phyloP scores from a whole-genome alignment of 208 protist genomes.

The Acanthamoeba healyi region DNA sequence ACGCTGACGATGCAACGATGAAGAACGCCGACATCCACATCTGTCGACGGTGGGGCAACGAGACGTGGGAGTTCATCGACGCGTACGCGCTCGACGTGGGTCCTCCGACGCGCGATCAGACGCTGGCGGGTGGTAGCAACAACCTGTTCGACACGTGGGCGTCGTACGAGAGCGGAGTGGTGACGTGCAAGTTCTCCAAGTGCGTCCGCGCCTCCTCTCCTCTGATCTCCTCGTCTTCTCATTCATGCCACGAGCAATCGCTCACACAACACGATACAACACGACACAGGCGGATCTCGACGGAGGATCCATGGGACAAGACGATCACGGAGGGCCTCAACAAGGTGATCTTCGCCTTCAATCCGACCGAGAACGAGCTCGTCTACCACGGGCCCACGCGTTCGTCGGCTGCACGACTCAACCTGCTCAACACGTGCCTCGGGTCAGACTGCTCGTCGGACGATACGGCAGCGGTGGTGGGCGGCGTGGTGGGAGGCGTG shows the following conservation, averaged over 20 bases:
- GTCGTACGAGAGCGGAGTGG: not conserved
- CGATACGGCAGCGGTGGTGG: conserved; percentile 23
- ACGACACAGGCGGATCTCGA: not conserved
- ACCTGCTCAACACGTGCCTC: not conserved
- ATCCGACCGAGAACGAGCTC: conserved; percentile 51
- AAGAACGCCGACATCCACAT: conserved; percentile 43
- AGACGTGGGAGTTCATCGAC: not conserved
- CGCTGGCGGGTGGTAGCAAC: not conserved
- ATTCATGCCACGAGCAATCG: no score
- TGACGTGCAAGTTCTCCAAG: not conserved
- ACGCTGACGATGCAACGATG: not conserved
- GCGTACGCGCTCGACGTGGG: conserved; percentile 56
- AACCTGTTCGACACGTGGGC: not conserved
- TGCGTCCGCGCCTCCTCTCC: not conserved
- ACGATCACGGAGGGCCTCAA: not conserved
- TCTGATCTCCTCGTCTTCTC: no score
- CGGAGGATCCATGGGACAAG: not conserved
- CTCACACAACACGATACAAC: no score
- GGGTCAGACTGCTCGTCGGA: conserved; percentile 12
- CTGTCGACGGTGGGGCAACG: not conserved
- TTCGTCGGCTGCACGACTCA: not conserved
- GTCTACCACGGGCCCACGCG: conserved; percentile 66
- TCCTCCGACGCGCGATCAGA: not conserved
- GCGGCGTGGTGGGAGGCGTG: conserved; percentile 42
- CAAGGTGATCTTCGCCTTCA: conserved; percentile 68